Base-by-base conservation (phyloP, 169 alveolate genomes). In the Eimeria brunetti region DNA sequence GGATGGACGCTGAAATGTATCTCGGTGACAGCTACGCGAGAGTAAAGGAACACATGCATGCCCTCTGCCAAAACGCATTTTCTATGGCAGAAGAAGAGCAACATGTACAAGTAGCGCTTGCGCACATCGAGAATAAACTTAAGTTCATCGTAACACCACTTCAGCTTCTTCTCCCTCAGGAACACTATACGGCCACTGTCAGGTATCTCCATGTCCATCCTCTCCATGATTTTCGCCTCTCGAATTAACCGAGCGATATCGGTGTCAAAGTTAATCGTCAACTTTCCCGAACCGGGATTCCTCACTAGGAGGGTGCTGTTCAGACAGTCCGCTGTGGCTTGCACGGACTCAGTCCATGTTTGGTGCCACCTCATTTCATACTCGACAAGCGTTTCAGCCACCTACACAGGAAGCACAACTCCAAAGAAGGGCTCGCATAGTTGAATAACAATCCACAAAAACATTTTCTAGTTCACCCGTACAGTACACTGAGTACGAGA, bases 141-240 rank as follows among this genome's bases (percentile, higher is more conserved):
- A 24, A 99, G 97, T 97, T 99, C 99, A 95, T 98, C 98, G 96
- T 98, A 97, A 97, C 98, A 98, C 96, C 97, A 95, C 97, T 98
- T 99, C 97, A 99, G 98, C 96, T 98, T 98, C 89, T 98, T 99
- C 97, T 98, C 99, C 97, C 98, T 98, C 71, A 99, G 96, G 71
- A 99, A 98, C 62, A 99, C 98, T 88, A 99, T 98, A 96, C 98
- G 98, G 49, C 99, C 99, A 85, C 99, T 97, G 91, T 98, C 99
- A 51, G 99, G 99, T 73, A 99, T 97, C 95, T 98, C 99, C 89
- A 98, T 97, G 33, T 99, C 99, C 97, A 98, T 97, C 97, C 99
- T 97, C 90, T 98, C 98, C 71, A 98, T 96, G 94, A 99, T 98
- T 95, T 98, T 98, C 80, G 99, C 99, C 97, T 99, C 99, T 89